Percentiles rank a stretch among this genome's conserved stretches.
phyloP scores from a whole-genome alignment of 257 asterid species.

The Asclepias syriaca region DNA sequence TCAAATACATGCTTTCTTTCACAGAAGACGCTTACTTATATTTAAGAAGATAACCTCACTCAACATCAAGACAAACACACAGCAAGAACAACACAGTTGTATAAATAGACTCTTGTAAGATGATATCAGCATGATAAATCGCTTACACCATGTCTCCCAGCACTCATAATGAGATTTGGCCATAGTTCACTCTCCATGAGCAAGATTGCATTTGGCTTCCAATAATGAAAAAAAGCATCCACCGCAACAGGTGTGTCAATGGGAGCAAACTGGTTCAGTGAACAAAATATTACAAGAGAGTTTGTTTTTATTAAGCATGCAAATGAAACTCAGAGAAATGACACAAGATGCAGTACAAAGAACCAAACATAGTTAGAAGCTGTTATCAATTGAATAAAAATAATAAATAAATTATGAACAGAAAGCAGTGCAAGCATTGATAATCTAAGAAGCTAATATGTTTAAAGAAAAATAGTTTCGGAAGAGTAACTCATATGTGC shows the following conservation, averaged over 20 bases:
- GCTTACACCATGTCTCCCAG: constrained; percentile 64
- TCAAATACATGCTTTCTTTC: not conserved
- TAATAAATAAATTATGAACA: not conserved
- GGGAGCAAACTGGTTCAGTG: constrained; percentile 76
- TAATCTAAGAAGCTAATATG: not conserved
- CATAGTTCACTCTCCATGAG: constrained; percentile 88
- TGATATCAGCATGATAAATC: constrained; percentile 14
- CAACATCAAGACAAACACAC: not conserved
- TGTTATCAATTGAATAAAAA: not conserved
- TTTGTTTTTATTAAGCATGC: not conserved
- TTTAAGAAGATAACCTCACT: not conserved
- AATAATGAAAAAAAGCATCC: constrained; percentile 70
- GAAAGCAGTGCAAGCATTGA: not conserved
- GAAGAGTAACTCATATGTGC: not conserved
- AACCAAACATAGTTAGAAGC: not conserved
- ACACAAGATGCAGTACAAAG: not conserved
- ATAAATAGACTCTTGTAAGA: not conserved
- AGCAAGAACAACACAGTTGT: not conserved
- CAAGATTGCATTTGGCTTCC: constrained; percentile 81
- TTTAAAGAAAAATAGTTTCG: not conserved
- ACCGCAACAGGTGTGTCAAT: constrained; percentile 70
- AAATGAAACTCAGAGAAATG: not conserved
- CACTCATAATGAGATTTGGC: constrained; percentile 87
- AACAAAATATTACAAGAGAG: not conserved
- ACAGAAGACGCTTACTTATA: not conserved